Percentiles rank a stretch among this genome's conserved stretches.
phyloP scores from a whole-genome alignment of 2,329 filamentous ascomycete species.

The Trichoderma lentiforme region DNA sequence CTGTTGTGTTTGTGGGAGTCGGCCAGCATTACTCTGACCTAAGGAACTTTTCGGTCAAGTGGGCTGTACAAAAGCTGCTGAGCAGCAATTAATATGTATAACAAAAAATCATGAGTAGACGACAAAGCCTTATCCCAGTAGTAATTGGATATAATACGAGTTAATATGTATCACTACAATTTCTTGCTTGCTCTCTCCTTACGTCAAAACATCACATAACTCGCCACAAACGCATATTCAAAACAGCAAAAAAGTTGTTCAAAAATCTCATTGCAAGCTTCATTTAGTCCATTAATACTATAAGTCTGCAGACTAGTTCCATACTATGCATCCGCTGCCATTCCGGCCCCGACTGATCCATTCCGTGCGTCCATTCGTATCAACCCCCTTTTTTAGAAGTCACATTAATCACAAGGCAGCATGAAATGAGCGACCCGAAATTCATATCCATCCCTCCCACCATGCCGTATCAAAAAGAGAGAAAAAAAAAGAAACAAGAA shows the following conservation, averaged over 20 bases:
- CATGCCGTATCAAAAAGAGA: conserved; percentile 26
- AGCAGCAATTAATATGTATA: conserved; percentile 41
- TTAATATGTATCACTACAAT: neutral
- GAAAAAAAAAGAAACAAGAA: conserved; percentile 10
- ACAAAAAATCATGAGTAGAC: neutral
- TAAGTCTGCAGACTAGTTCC: conserved; percentile 7
- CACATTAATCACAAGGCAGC: conserved; percentile 7
- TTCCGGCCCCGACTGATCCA: neutral
- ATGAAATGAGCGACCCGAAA: neutral
- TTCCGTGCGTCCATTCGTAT: neutral
- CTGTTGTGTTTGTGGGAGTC: conserved; percentile 84
- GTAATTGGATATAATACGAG: conserved; percentile 15
- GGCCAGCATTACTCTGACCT: conserved; percentile 68
- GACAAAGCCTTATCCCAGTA: neutral
- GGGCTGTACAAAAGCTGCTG: conserved; percentile 65
- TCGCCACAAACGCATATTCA: neutral
- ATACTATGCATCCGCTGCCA: conserved; percentile 1
- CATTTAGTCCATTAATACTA: conserved; percentile 9
- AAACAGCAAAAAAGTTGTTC: neutral
- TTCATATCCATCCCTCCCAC: conserved; percentile 10
- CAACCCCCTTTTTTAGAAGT: neutral
- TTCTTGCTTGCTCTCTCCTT: no score
- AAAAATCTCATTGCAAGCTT: neutral
- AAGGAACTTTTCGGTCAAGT: conserved; percentile 65
- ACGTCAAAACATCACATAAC: neutral